Evolutionary conservation across 768 basidiomycete genomes (phyloP).

Genomic region (Lanmaoa pseudosensibilis): DNA sequence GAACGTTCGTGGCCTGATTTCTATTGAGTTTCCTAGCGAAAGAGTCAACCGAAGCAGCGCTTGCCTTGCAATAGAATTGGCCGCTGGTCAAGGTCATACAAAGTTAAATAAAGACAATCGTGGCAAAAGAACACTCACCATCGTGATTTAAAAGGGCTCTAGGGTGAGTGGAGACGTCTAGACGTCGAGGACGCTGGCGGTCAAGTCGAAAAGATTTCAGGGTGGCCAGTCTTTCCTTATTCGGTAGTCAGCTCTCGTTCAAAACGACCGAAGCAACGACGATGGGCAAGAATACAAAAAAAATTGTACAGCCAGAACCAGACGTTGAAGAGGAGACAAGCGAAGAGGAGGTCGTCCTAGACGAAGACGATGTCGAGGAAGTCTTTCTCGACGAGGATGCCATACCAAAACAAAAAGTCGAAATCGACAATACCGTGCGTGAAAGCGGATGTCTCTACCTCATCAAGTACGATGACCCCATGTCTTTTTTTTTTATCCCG

Average conservation of each 20-base stretch:
- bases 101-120: not conserved
- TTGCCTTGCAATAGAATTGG: constrained; percentile 72
- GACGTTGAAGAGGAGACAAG: constrained; percentile 29
- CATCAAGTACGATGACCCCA: not conserved
- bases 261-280: not conserved
- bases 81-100: constrained; percentile 42
- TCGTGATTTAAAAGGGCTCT: constrained; percentile 5
- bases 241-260: not conserved
- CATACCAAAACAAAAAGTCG: constrained; percentile 70
- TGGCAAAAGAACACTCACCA: constrained; percentile 9
- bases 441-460: constrained; percentile 21
- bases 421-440: constrained; percentile 71
- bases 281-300: constrained; percentile 17
- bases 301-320: constrained; percentile 5
- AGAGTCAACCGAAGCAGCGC: constrained; percentile 1
- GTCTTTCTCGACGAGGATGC: constrained; percentile 72
- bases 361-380: constrained; percentile 74
- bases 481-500: not conserved
- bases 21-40: constrained; percentile 13
- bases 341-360: constrained; percentile 54
- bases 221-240: constrained; percentile 22
- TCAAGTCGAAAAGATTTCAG: constrained; percentile 21
- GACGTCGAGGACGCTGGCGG: not conserved
- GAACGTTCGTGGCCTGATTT: constrained; percentile 90
- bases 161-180: not conserved